These are phyloP conservation scores for Didymella segeticola DNA, from an alignment of 2,329 filamentous ascomycete species.

Conservation along the genomic window DNA sequence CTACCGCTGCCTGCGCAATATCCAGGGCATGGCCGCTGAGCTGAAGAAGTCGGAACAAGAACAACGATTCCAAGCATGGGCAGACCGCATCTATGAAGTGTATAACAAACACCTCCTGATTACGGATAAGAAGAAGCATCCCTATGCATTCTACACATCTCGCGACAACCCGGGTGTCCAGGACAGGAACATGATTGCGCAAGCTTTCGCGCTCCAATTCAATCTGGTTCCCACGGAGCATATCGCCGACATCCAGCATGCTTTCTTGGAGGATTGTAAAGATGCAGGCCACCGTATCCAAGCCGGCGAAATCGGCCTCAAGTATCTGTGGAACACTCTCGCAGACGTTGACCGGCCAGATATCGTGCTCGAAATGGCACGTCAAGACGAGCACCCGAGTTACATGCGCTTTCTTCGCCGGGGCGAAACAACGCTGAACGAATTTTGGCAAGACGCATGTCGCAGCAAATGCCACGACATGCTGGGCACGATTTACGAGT, in stretches of 20 bases:
- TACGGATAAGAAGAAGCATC: slow-evolving; percentile 32
- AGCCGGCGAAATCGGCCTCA: slow-evolving; percentile 53
- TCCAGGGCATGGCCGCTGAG: slow-evolving; percentile 46
- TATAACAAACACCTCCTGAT: slow-evolving; percentile 33
- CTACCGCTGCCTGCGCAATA: slow-evolving; percentile 49
- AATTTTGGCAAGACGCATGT: slow-evolving; percentile 56
- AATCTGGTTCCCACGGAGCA: slow-evolving; percentile 36
- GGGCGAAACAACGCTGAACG: slow-evolving; percentile 54
- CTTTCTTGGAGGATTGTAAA: slow-evolving; percentile 37
- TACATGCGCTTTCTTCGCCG: slow-evolving; percentile 58
- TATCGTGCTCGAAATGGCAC: slow-evolving; percentile 53
- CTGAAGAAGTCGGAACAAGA: slow-evolving; percentile 20
- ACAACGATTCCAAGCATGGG: slow-evolving; percentile 26
- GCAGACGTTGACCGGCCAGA: slow-evolving; percentile 47
- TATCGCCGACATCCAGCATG: slow-evolving; percentile 33
- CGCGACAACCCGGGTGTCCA: slow-evolving; percentile 41
- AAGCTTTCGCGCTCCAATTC: slow-evolving; percentile 50
- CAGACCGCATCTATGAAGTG: slow-evolving; percentile 26
- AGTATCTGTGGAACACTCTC: slow-evolving; percentile 53
- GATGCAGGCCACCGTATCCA: slow-evolving; percentile 43
- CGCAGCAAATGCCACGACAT: slow-evolving; percentile 57
- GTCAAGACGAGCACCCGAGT: slow-evolving; percentile 57
- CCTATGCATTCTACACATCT: slow-evolving; percentile 51
- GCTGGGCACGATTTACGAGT: slow-evolving; percentile 58
- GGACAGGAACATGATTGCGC: slow-evolving; percentile 51